Evolutionary conservation across 2,329 filamentous ascomycete genomes (phyloP), one percentile per base, ranked within the genome.

Genomic region (Apiospora hydei): DNA sequence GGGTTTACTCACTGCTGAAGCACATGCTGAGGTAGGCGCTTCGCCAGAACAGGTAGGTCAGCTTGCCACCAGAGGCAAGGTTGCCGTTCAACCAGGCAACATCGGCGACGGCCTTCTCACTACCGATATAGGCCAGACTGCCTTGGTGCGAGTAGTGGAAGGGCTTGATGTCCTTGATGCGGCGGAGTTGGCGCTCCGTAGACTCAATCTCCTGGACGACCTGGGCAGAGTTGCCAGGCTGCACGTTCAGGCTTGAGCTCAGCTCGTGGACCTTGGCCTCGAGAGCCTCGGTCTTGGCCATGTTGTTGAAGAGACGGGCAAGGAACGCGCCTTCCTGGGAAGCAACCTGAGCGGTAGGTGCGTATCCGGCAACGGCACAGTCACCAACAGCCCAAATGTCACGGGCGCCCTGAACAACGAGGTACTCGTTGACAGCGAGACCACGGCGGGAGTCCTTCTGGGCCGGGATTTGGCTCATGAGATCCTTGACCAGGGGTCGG

Each of bases 141-240:
- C 96, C 96, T 87, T 99, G 95, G 88, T 99, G 96, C 51, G 94
- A 96, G 90, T 99, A 99, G 86, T 97, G 93, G 88, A 99, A 99
- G 70, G 96, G 96, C 82, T 96, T 97, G 83, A 98, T 92, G 83
- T 97, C 93, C 89, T 97, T 98, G 83, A 96, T 91, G 77, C 95
- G 91, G 75, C 94, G 91, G 78, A 98, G 88, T 82, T 96, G 91
- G 84, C 93, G 94, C 89, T 98, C 95, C 76, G 94, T 88, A 70
- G 90, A 86, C 84, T 96, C 94, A 81, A 99, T 98, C 84, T 97
- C 89, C 73, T 85, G 84, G 69, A 90, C 89, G 77, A 87, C 84
- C 80, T 91, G 91, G 71, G 94, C 91, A n/a, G 91, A 88, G 78
- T 92, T 90, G 73, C 88, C 88, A 51, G 88, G 87, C 81, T 88